Base-by-base conservation (phyloP, 306 rosid genomes). In the Bauhinia variegata region DNA sequence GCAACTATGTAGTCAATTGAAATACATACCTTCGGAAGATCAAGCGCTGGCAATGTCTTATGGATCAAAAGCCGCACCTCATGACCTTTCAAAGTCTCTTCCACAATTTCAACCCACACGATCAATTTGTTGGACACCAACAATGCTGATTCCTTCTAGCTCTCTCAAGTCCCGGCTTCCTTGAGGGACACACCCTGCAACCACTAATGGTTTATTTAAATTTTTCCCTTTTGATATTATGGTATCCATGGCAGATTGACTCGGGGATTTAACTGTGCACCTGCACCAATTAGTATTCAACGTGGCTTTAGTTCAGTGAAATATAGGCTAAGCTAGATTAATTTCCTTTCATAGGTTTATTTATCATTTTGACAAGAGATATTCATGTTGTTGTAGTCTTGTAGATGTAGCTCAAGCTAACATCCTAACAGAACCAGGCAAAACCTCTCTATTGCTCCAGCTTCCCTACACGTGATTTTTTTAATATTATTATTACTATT, bases 171-270 rank as follows among this genome's bases (percentile, higher is more conserved):
- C 84, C 47, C 87, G 89, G 75, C 92, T 93, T 74, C 99, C 99
- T 85, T 93, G 99, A 61, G 99, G 99, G 37, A 93, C 99, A 75
- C 99, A 93, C 13, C 99, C 99, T 68, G 99, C 93, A 74, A 93
- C 95, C 60, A 90, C 99, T 49, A 93, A 85, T 15, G 95, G 92
- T 77, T 90, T 93, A 49, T 82, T 90, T 32, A 89, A 89, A 73
- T 70, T 80, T 81, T 88, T 93, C 41, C 97, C 88, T 78, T 83
- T 90, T 6, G 81, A 37, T 67, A 93, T 88, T 68, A 90, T 75
- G 77, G 99, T 93, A 79, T 90, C 97, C 99, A 93, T 93, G 8
- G 99, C 97, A 83, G 97, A 93, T 67, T 93, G 99, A 70, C 96
- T 90, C 0, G 99, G 97, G 65, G 97, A 84, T 72, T 93, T 93